Percentiles rank a stretch among this genome's conserved stretches.
Conservation (phyloP, 2,329 filamentous ascomycete species). For the Penicillium palitans region DNA sequence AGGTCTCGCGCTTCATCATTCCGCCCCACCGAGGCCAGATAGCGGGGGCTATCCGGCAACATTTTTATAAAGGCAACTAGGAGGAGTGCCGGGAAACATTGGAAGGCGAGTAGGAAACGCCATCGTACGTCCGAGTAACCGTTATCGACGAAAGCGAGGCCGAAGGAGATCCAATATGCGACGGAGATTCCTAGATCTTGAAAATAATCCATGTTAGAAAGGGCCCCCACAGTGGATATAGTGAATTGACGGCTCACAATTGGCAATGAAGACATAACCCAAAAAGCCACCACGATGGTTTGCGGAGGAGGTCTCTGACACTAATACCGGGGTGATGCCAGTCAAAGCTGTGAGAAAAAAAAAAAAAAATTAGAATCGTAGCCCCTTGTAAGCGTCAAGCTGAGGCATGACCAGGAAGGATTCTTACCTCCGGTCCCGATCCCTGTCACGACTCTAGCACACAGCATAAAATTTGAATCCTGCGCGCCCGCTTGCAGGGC, state of each 20-base stretch:
- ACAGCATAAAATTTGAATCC: conserved; percentile 51
- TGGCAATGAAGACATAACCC: conserved; percentile 55
- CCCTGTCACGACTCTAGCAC: conserved; percentile 53
- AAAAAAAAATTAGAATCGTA: conserved; percentile 12
- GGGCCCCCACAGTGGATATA: not conserved
- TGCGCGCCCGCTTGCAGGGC: conserved; percentile 50
- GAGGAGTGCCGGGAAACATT: conserved; percentile 35
- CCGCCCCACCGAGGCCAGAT: conserved; percentile 35
- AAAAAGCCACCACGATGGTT: conserved; percentile 50
- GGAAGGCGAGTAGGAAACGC: conserved; percentile 39
- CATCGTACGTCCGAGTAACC: conserved; percentile 38
- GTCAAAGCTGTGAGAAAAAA: conserved; percentile 39
- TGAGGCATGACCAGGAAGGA: conserved; percentile 14
- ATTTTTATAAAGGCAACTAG: conserved; percentile 32
- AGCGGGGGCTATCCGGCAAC: conserved; percentile 37
- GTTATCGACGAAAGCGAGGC: conserved; percentile 36
- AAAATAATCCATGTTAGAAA: conserved; percentile 2
- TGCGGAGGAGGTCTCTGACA: conserved; percentile 52
- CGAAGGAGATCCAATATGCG: conserved; percentile 41
- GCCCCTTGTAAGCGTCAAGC: not conserved
- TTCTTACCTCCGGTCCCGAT: conserved; percentile 51
- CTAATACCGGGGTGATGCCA: conserved; percentile 52
- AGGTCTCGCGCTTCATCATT: conserved; percentile 52
- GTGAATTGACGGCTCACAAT: conserved; percentile 35
- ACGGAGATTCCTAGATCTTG: conserved; percentile 50